A percentile compares a stretch with the other conserved stretches of the same genome.
These are phyloP conservation scores for Geopyxis carbonaria DNA, from an alignment of 495 filamentous ascomycete genomes.

Conservation along the genomic window DNA sequence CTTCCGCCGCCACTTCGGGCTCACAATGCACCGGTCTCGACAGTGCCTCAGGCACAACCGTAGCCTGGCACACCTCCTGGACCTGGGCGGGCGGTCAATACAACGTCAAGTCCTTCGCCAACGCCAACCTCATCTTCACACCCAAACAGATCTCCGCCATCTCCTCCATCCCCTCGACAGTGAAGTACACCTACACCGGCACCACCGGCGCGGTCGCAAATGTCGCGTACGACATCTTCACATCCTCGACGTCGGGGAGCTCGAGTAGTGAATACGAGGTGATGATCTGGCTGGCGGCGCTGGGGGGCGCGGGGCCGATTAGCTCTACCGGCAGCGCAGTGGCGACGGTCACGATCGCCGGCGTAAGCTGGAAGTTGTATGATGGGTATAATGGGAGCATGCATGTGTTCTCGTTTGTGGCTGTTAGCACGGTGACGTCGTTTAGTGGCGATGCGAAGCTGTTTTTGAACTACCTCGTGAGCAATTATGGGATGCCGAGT, in stretches of 20 bases:
- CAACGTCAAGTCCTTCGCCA: constrained; percentile 46
- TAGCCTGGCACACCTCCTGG: constrained; percentile 43
- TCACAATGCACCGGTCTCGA: constrained; percentile 41
- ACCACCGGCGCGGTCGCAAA: constrained; percentile 36
- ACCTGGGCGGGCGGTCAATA: constrained; percentile 35
- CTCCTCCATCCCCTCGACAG: constrained; percentile 34
- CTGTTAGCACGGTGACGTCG: too few relatives aligned
- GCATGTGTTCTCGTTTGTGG: too few relatives aligned
- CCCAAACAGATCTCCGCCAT: constrained; percentile 34
- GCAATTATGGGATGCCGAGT: too few relatives aligned
- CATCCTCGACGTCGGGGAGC: constrained; percentile 29
- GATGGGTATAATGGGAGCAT: too few relatives aligned
- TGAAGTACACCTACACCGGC: constrained; percentile 41
- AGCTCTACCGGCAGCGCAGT: too few relatives aligned
- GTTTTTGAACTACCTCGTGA: too few relatives aligned
- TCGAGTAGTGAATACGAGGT: constrained; percentile 43
- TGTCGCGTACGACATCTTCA: constrained; percentile 51
- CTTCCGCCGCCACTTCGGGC: constrained; percentile 30
- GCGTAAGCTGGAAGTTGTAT: too few relatives aligned
- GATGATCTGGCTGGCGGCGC: constrained; percentile 59
- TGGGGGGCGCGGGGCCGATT: too few relatives aligned
- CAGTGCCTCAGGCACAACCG: constrained; percentile 29
- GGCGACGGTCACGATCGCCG: too few relatives aligned
- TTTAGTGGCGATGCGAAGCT: too few relatives aligned
- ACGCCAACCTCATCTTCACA: constrained; percentile 32